Base-by-base conservation (phyloP, 257 asterid genomes). In the Lantana camara region DNA sequence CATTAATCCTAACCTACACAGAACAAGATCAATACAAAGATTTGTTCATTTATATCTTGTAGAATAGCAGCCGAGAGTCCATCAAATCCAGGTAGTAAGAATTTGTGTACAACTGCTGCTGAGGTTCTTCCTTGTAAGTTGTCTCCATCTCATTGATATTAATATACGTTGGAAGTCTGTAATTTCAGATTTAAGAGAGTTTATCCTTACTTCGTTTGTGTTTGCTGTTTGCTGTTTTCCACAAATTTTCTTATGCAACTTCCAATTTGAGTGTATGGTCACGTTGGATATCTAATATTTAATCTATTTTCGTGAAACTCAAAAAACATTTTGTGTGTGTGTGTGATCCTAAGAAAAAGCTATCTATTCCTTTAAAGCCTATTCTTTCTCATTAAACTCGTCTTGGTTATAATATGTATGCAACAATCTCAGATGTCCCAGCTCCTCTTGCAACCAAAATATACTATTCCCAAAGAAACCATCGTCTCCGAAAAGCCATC, bases 371-470 rank as follows among this genome's bases (percentile, higher is more conserved):
- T 12, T 40, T 60, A 20, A 16, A 40, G 51, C 42, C 45, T 12
- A 15, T 41, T 30, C 58, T 38, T 52, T 52, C 41, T 53, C 14
- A 4, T 21, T 16, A 53, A 38, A 32, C 35, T 23, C 30, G 42
- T 52, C 47, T 34, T 61, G 70, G 32, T 48, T 61, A 55, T 77
- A 41, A 71, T 63, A 52, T 58, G 71, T 51, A 12, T 57, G 20
- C 57, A 51, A 75, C 63, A 66, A 71, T 72, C 27, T 73, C 85
- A 84, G 95, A 83, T 75, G 71, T 80, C 73, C 96, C 95, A 67
- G 84, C 77, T 57, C 98, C 98, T 29, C 79, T 91, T 63, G 96
- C 98, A n/a, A 91, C 95, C 72, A 91, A 91, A 80, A 77, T 77
- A 41, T 91, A 84, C 73, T 91, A 83, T 76, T 83, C 88, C 74